A percentile compares a stretch with the other conserved stretches of the same genome.
Evolutionary conservation across 495 filamentous ascomycete genomes (phyloP).

Genomic region (Penicillium cataractarum): DNA sequence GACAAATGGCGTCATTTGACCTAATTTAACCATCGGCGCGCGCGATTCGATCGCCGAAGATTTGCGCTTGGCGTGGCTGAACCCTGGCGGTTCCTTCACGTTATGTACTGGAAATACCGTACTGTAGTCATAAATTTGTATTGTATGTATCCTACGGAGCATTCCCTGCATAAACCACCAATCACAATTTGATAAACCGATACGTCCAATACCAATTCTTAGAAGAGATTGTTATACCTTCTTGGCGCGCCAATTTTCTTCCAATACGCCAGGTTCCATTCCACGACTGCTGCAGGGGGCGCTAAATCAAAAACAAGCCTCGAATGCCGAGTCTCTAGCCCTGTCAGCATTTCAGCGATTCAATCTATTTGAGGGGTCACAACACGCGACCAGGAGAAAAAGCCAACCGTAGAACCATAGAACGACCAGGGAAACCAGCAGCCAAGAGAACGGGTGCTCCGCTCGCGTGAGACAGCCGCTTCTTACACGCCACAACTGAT

Average conservation of each 20-base stretch:
- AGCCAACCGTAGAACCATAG: neutral
- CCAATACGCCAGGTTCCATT: neutral
- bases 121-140: neutral
- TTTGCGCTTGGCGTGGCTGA: constrained; percentile 8
- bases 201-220: neutral
- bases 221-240: neutral
- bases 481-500: neutral
- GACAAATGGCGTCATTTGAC: constrained; percentile 9
- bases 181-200: neutral
- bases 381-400: neutral
- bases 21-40: neutral
- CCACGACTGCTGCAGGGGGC: neutral
- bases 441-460: neutral
- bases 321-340: neutral
- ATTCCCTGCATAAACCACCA: neutral
- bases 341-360: neutral
- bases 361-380: neutral
- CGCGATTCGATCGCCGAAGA: constrained; percentile 19
- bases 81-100: constrained; percentile 1
- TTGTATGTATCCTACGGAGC: neutral
- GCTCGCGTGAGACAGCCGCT: neutral
- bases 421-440: neutral
- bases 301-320: constrained; percentile 3
- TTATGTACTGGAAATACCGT: neutral
- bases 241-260: neutral